Evolutionary conservation across 768 basidiomycete genomes (phyloP).

Genomic region (Naganishia antarctica): DNA sequence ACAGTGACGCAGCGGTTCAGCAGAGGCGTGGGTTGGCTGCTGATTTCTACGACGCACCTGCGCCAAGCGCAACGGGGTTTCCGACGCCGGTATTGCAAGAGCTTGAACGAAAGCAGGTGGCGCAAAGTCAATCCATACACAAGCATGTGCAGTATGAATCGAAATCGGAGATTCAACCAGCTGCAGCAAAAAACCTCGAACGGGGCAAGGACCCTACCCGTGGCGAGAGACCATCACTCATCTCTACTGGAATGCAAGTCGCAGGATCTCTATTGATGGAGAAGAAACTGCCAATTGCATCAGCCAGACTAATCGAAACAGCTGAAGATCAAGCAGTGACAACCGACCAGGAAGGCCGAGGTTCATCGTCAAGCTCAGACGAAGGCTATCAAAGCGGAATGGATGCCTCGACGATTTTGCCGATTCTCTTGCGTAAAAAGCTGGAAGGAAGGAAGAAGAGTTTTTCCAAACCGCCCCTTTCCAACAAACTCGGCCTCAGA

Average conservation of each 20-base stretch:
- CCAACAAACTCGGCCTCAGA: constrained; percentile 2
- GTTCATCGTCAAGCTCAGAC: constrained; percentile 1
- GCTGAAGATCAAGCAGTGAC: neutral
- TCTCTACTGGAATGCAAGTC: no score
- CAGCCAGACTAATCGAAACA: neutral
- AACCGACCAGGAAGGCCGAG: constrained; percentile 1
- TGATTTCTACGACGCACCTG: constrained; percentile 1
- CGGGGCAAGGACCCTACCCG: no score
- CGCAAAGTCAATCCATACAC: no score
- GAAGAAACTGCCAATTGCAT: neutral
- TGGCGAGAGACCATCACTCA: no score
- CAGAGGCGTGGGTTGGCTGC: constrained; percentile 3
- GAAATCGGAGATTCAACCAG: no score
- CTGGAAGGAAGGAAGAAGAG: constrained; percentile 4
- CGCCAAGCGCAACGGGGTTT: neutral
- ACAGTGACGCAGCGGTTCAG: neutral
- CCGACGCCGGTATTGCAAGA: neutral
- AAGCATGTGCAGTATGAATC: no score
- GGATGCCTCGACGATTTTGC: neutral
- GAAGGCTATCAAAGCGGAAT: neutral
- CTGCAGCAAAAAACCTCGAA: no score
- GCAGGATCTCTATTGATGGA: neutral
- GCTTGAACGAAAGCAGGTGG: neutral
- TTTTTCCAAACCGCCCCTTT: neutral
- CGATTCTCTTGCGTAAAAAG: constrained; percentile 12